Evolutionary conservation across 225 moss, liverwort and hornwort species (phyloP).

Genomic region (Polytrichum commune): DNA sequence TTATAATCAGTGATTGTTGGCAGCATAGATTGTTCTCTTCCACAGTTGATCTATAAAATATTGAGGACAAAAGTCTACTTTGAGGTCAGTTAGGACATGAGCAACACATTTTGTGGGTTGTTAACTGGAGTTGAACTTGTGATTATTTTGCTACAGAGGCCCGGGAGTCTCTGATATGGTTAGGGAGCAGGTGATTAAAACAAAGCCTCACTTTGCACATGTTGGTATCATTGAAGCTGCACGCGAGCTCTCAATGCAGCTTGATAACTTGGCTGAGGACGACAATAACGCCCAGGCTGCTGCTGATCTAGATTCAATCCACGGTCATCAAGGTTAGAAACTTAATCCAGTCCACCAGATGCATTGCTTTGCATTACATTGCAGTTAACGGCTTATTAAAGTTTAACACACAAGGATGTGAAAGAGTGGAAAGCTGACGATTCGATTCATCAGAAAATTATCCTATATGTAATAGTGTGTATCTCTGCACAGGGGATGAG

Average conservation of each 20-base stretch:
- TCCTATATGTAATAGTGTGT: neutral
- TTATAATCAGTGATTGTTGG: no score
- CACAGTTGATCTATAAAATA: no score
- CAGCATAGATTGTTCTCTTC: no score
- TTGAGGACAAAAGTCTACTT: no score
- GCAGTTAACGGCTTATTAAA: no score
- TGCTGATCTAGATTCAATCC: conserved; percentile 20
- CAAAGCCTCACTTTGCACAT: conserved; percentile 78
- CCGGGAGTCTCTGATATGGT: conserved; percentile 37
- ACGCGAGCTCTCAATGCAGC: conserved; percentile 77
- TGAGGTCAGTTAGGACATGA: no score
- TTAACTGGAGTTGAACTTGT: no score
- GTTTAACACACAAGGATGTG: no score
- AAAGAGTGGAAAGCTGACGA: no score
- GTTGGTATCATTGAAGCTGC: conserved; percentile 88
- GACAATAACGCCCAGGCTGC: conserved; percentile 38
- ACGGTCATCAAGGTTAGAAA: conserved; percentile 19
- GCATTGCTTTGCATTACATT: no score
- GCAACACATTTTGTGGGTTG: no score
- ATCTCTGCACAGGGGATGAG: conserved; percentile 31
- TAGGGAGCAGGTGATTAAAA: conserved; percentile 32
- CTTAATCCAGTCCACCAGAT: no score
- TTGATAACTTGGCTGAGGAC: conserved; percentile 65
- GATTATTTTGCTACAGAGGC: conserved; percentile 39
- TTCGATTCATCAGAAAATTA: neutral